Percentiles rank a stretch among this genome's conserved stretches.
Evolutionary conservation across 2,329 filamentous ascomycete species (phyloP).

Genomic region (Diatrype stigma): DNA sequence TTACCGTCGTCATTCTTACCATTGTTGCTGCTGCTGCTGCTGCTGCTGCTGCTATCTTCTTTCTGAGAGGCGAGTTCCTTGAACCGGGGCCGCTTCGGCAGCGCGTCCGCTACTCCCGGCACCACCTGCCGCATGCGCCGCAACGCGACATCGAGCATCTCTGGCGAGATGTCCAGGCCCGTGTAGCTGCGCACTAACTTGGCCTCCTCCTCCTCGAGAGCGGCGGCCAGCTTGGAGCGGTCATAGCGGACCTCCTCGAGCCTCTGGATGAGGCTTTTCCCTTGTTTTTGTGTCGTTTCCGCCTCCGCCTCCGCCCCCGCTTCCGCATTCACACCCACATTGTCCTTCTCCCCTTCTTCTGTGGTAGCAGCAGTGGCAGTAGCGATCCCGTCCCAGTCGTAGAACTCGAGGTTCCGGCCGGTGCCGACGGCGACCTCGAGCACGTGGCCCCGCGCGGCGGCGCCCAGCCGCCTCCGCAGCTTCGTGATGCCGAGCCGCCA

Average conservation of each 20-base stretch:
- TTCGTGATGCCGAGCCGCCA: conserved; percentile 51
- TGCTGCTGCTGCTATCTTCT: too few relatives aligned
- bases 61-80: conserved; percentile 16
- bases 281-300: conserved; percentile 12
- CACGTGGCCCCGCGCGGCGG: conserved; percentile 50
- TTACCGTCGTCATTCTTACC: conserved; percentile 6
- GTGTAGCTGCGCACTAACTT: conserved; percentile 51
- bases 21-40: too few relatives aligned
- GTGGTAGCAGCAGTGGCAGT: conserved; percentile 12
- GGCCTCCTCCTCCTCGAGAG: conserved; percentile 6
- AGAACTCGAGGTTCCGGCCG: conserved; percentile 57
- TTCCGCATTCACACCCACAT: too few relatives aligned
- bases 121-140: conserved; percentile 43
- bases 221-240: conserved; percentile 1
- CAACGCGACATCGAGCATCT: conserved; percentile 57
- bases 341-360: conserved; percentile 11
- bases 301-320: conserved; percentile 1
- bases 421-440: conserved; percentile 61
- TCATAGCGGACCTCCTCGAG: conserved; percentile 9
- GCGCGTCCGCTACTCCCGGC: conserved; percentile 33
- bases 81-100: conserved; percentile 32
- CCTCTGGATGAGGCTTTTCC: conserved; percentile 12
- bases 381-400: conserved; percentile 45
- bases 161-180: conserved; percentile 56
- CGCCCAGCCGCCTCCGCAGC: conserved; percentile 46